Evolutionary conservation across 805 yeast species (phyloP), one percentile per base, ranked within the genome.

Genomic region (Kockiozyma suomiensis): DNA sequence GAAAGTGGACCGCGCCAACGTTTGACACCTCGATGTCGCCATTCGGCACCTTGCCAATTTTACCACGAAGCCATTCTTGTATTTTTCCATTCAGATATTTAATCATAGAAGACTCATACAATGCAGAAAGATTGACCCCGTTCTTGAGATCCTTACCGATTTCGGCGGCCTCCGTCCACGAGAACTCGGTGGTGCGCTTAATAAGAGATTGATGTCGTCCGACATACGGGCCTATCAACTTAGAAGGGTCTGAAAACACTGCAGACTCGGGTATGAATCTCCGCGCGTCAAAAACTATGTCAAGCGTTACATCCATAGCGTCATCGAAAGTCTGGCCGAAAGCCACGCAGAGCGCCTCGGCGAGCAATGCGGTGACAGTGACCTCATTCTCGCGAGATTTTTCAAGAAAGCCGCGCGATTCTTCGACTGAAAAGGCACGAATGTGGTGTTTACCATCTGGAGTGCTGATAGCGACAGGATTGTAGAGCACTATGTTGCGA

Each of bases 201-300:
- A 48, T 30, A n/a, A 48, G 35, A 21, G 30, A 17, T 13, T n/a
- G 23, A 30, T 15, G 37, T 35, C 43, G 59, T 38, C 33, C 56
- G 4, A 59, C 53, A 25, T 26, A 54, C 2, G 54, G 37, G 1
- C 62, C 62, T 42, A 59, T 50, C 15, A 37, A 6, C 17, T 19
- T 41, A 4, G 25, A 30, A n/a, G 52, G 30, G 25, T 49, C 43
- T 2, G 28, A 23, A 13, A 32, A 33, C 19, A 32, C 47, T 6
- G 19, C 19, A 19, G 33, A 10, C 12, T 21, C 12, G 7, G 37
- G 30, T n/a, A 54, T 37, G 28, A 52, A 60, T 28, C 54, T 56
- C 5, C 64, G 61, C 8, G 61, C 59, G 32, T 52, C 51, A 13
- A 60, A 33, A 4, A 61, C 61, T 4, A 56, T 21, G 10, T 38